phyloP scores from a whole-genome alignment of 805 yeast species.

The Hanseniaspora valbyensis region DNA sequence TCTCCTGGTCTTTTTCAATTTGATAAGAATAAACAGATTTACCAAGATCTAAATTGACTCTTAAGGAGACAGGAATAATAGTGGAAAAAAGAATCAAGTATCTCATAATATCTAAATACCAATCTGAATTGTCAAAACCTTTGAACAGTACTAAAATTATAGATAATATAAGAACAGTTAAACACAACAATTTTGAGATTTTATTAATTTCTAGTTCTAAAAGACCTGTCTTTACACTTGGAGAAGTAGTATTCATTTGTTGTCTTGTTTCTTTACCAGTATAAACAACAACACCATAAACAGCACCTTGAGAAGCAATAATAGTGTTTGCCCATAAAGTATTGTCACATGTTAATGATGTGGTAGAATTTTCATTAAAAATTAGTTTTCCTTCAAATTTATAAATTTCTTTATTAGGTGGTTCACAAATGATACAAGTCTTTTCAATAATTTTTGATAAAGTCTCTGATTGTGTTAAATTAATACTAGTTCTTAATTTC shows the following conservation, averaged over 20 bases:
- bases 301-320: conserved; percentile 75
- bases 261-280: conserved; percentile 93
- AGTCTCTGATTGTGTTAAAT: conserved; percentile 53
- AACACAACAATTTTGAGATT: conserved; percentile 78
- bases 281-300: conserved; percentile 76
- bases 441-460: conserved; percentile 40
- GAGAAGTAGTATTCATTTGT: conserved; percentile 78
- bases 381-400: conserved; percentile 65
- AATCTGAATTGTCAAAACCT: conserved; percentile 51
- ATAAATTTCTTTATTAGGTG: conserved; percentile 79
- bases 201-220: conserved; percentile 83
- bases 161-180: conserved; percentile 70
- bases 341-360: conserved; percentile 73
- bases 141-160: conserved; percentile 66
- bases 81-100: conserved; percentile 86
- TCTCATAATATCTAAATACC: conserved; percentile 88
- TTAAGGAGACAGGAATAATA: conserved; percentile 86
- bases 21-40: conserved; percentile 93
- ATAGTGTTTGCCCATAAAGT: conserved; percentile 98
- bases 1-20: conserved; percentile 74
- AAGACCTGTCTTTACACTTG: conserved; percentile 81
- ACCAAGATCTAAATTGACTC: conserved; percentile 91
- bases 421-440: conserved; percentile 54
- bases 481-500: conserved; percentile 77
- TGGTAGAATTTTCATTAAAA: conserved; percentile 42